Base-by-base conservation (phyloP, 2,329 filamentous ascomycete species). In the Tolypocladium nubicola region DNA sequence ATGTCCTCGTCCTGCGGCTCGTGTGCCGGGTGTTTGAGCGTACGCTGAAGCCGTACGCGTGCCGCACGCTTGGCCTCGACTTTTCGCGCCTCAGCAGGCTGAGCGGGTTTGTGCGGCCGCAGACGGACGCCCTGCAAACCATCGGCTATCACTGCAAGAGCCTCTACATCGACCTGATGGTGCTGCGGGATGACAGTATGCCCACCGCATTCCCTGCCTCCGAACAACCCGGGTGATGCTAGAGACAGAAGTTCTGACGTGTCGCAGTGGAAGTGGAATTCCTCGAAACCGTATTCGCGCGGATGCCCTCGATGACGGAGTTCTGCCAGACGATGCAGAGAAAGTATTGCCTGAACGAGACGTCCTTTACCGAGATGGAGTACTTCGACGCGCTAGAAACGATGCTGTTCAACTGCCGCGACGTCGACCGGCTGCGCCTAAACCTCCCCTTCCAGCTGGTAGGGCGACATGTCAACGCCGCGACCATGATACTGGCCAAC, bases 401-500 rank as follows among this genome's bases (percentile, higher is more conserved):
- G 33, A 70, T 80, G 37, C 68, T 82, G 0, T 71, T 73, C 60
- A 67, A 73, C 57, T 76, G 76, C 57, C 74, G 76, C 45, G 71
- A 75, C 26, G 66, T 79, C 57, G 70, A 74, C 7, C 70, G 77
- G 4, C 64, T 81, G n/a, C 76, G 77, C 47, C 65, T 82, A 26
- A 79, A 75, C 59, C 72, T 82, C 6, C 79, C 79, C 3, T 80
- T 79, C 58, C 77, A 79, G 61, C 69, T 81, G 10, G 72, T 80
- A 13, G 76, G 74, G 19, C 68, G 69, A 11, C 69, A 75, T 58
- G 76, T 73, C 59, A 72, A 72, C 57, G 75, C 77, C 49, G 73
- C 77, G 21, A 81, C 78, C 11, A 73, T 78, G 61, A 74, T 81
- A n/a, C 67, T 82, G 19, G 78, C 77, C 55, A 81, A 79, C 57